Percentiles rank a stretch among this genome's conserved stretches.
These are phyloP conservation scores for Arachis hypogaea DNA, from an alignment of 306 rosid species.

Conservation along the genomic window DNA sequence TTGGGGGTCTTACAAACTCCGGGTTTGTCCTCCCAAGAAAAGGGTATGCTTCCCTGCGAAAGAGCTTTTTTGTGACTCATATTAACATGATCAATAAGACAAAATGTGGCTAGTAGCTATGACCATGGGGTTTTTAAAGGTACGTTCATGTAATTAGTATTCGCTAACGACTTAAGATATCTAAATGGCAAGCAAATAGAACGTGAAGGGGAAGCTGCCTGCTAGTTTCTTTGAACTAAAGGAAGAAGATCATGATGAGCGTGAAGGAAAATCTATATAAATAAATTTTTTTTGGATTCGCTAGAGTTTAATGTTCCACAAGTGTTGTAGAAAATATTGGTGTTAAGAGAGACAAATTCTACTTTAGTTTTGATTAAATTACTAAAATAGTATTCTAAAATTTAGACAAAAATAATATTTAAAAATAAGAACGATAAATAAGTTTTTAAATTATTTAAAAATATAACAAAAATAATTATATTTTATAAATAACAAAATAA, in stretches of 20 bases:
- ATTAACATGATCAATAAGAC: neutral
- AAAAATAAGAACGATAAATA: no score
- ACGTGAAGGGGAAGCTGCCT: conserved; percentile 61
- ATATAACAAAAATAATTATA: no score
- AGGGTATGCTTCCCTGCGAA: conserved; percentile 88
- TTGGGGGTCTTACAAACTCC: conserved; percentile 65
- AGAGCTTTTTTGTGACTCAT: conserved; percentile 71
- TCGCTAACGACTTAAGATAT: conserved; percentile 53
- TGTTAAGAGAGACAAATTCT: neutral
- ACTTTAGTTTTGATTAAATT: no score
- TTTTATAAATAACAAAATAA: no score
- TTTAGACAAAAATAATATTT: no score
- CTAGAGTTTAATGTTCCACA: neutral
- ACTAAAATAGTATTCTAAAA: no score
- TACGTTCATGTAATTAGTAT: conserved; percentile 44
- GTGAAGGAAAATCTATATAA: conserved; percentile 11
- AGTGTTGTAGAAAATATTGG: conserved; percentile 15
- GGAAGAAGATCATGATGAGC: conserved; percentile 31
- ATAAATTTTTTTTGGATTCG: neutral
- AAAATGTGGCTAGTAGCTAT: neutral
- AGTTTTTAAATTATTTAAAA: no score
- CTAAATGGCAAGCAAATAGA: conserved; percentile 53
- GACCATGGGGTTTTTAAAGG: conserved; percentile 39
- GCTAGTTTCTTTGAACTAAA: conserved; percentile 46
- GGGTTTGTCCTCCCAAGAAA: conserved; percentile 85